phyloP scores from a whole-genome alignment of 2,329 filamentous ascomycete genomes.

The Coniochaeta sp. region DNA sequence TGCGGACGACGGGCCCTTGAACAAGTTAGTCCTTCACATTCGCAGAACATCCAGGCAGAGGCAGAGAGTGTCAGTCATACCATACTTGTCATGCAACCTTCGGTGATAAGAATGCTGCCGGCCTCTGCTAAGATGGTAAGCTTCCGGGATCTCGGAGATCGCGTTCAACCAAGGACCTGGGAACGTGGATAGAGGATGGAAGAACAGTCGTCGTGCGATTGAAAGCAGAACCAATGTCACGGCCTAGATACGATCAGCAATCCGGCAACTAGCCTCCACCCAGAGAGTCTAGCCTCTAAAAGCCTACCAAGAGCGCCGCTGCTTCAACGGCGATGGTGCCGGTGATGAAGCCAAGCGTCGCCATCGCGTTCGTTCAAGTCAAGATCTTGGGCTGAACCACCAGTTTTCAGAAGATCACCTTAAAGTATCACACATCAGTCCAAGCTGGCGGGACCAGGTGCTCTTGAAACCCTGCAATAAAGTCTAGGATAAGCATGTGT shows the following conservation, averaged over 20 bases:
- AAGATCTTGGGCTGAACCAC: too few relatives aligned
- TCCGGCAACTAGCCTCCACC: not conserved
- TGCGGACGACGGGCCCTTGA: conserved; percentile 16
- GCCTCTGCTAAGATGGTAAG: conserved; percentile 13
- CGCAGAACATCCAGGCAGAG: not conserved
- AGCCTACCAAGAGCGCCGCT: not conserved
- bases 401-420: too few relatives aligned
- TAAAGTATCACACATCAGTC: too few relatives aligned
- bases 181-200: conserved; percentile 15
- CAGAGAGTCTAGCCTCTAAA: not conserved
- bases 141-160: conserved; percentile 15
- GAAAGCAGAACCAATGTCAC: not conserved
- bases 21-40: not conserved
- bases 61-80: conserved; percentile 3
- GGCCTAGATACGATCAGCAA: not conserved
- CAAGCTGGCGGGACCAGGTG: not conserved
- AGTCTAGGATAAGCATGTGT: not conserved
- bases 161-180: conserved; percentile 18
- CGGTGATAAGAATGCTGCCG: conserved; percentile 16
- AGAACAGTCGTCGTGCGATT: conserved; percentile 8
- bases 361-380: not conserved
- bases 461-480: not conserved
- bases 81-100: conserved; percentile 18
- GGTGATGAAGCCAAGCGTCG: not conserved
- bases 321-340: not conserved